Percentiles rank a stretch among this genome's conserved stretches.
phyloP scores from a whole-genome alignment of 2,329 filamentous ascomycete species.

The Alternaria ventricosa region DNA sequence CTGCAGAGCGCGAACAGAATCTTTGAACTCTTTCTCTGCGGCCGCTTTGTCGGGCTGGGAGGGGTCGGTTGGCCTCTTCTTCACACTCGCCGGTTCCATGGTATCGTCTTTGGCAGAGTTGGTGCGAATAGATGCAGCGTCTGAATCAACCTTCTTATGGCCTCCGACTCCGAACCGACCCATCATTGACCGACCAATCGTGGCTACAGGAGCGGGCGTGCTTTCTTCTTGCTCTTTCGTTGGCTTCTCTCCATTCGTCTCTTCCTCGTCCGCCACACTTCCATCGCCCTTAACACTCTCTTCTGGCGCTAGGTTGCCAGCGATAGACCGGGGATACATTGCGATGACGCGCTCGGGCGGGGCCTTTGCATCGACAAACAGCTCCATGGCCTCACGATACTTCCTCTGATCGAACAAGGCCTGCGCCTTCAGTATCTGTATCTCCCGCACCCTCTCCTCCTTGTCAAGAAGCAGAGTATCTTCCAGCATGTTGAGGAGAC shows the following conservation, averaged over 20 bases:
- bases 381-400: conserved; percentile 83
- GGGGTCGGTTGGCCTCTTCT: conserved; percentile 55
- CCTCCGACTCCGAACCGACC: conserved; percentile 54
- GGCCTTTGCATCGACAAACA: conserved; percentile 89
- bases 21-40: conserved; percentile 82
- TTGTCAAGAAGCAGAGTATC: conserved; percentile 89
- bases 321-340: conserved; percentile 82
- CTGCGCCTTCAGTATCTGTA: conserved; percentile 92
- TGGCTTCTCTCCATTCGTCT: conserved; percentile 30
- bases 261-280: conserved; percentile 43
- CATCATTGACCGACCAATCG: conserved; percentile 53
- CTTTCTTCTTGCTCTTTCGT: conserved; percentile 29
- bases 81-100: conserved; percentile 64
- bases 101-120: conserved; percentile 63
- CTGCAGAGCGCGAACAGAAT: conserved; percentile 81
- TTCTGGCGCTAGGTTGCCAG: conserved; percentile 76
- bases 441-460: conserved; percentile 76
- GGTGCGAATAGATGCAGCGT: conserved; percentile 62
- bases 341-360: conserved; percentile 87
- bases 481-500: conserved; percentile 86
- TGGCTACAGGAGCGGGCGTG: conserved; percentile 34
- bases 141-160: conserved; percentile 56
- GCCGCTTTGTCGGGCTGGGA: conserved; percentile 56
- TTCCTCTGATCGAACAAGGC: conserved; percentile 80
- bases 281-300: conserved; percentile 58